Evolutionary conservation across 2,329 filamentous ascomycete genomes (phyloP).

Genomic region (Phaeoacremonium minimum): DNA sequence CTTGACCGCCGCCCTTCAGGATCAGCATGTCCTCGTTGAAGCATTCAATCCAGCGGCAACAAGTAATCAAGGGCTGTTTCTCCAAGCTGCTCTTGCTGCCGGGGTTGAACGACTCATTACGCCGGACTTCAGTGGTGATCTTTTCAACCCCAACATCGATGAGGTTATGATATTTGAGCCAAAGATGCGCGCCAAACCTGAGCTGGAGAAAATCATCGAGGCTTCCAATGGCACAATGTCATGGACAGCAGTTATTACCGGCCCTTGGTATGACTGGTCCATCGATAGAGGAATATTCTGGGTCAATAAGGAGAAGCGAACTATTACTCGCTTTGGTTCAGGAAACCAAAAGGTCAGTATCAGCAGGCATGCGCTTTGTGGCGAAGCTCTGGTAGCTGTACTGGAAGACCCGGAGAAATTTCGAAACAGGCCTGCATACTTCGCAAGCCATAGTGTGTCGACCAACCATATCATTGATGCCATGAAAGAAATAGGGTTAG

Average conservation of each 20-base stretch:
- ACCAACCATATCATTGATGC: constrained; percentile 6
- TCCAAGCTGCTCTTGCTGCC: constrained; percentile 11
- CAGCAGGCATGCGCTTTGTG: constrained; percentile 5
- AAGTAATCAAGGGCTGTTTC: constrained; percentile 11
- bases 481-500: neutral
- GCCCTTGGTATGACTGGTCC: constrained; percentile 15
- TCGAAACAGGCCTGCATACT: constrained; percentile 3
- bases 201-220: constrained; percentile 8
- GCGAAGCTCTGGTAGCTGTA: constrained; percentile 8
- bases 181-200: constrained; percentile 12
- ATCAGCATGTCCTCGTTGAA: constrained; percentile 7
- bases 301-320: constrained; percentile 8
- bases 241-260: constrained; percentile 15
- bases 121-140: constrained; percentile 16
- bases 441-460: constrained; percentile 6
- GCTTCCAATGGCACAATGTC: constrained; percentile 3
- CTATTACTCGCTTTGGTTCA: constrained; percentile 9
- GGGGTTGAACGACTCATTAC: constrained; percentile 13
- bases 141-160: constrained; percentile 8
- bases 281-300: constrained; percentile 14
- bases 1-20: neutral
- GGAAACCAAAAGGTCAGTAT: constrained; percentile 6
- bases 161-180: constrained; percentile 10
- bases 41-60: constrained; percentile 17
- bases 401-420: constrained; percentile 2